Evolutionary conservation across 2,329 filamentous ascomycete species (phyloP).

Genomic region (Neofusicoccum laricinum): DNA sequence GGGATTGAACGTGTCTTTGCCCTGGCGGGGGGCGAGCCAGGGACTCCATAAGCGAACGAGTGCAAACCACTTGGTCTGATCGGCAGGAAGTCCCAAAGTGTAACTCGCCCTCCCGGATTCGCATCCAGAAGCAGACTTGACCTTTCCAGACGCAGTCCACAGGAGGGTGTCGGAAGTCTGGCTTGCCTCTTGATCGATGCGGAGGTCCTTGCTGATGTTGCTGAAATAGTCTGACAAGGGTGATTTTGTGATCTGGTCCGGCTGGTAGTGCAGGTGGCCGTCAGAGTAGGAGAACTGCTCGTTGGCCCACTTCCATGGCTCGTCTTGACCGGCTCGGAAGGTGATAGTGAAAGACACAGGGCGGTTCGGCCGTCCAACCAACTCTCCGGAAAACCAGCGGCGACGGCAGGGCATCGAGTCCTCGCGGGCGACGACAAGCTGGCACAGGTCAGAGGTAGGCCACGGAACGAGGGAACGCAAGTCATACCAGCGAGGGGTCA

Average conservation of each 20-base stretch:
- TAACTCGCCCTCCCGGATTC: constrained; percentile 57
- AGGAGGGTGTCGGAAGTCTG: constrained; percentile 68
- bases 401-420: constrained; percentile 21
- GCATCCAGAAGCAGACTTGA: constrained; percentile 56
- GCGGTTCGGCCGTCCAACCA: constrained; percentile 44
- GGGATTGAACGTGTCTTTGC: constrained; percentile 61
- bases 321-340: constrained; percentile 54
- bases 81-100: constrained; percentile 63
- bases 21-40: constrained; percentile 89
- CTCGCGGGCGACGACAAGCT: constrained; percentile 6
- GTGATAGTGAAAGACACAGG: constrained; percentile 68
- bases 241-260: constrained; percentile 30
- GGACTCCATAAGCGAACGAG: constrained; percentile 75
- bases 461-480: constrained; percentile 6
- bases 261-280: constrained; percentile 58
- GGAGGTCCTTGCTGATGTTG: constrained; percentile 56
- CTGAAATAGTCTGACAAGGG: constrained; percentile 57
- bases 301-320: constrained; percentile 68
- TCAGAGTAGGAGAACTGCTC: constrained; percentile 63
- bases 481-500: not conserved
- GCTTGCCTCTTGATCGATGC: constrained; percentile 54
- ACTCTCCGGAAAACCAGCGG: constrained; percentile 54
- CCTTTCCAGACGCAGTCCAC: constrained; percentile 62
- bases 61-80: constrained; percentile 72
- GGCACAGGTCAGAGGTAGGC: not conserved